Evolutionary conservation across 2,329 filamentous ascomycete species (phyloP), one percentile per base, ranked within the genome.

Genomic region (Pseudogymnoascus sp.): DNA sequence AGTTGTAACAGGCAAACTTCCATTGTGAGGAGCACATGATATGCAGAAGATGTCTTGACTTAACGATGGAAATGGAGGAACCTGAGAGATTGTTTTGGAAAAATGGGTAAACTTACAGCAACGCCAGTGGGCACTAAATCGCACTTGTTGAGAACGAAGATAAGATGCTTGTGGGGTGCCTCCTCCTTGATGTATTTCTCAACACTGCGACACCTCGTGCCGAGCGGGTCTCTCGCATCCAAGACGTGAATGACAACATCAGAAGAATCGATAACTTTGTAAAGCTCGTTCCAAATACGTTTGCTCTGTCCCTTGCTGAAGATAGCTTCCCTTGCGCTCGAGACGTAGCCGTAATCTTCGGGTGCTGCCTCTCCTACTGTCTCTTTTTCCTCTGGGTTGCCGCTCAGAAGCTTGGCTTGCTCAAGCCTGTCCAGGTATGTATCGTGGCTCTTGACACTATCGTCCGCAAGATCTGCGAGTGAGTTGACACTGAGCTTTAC

Each of bases 221-320:
- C 94, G 9, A 92, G 76, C 2, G 91, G 92, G 73, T 96, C 91
- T 74, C 91, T 82, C 38, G 92, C 91, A 73, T 96, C 92, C 1
- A 96, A 77, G 12, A 96, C 89, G 69, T 96, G 94, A n/a, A 99
- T 87, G 48, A 99, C 84, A 34, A 99, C 92, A 73, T 99, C 94
- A 8, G 89, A 94, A 2, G 90, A 95, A 74, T 96, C 92, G 63
- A 96, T 94, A 68, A 94, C 91, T 75, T 95, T 95, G 79, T 94
- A 85, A 6, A 97, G 77, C 72, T 99, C 92, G 75, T 97, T 97
- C 92, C 90, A 96, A 67, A 96, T 96, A 65, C 94, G 82, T 75
- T 96, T 96, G 70, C 87, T 92, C 73, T 96, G 92, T 15, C 94
- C 94, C 75, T 97, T 97, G 67, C 82, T 87, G 74, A 97, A 97